Base-by-base conservation (phyloP, 2,329 filamentous ascomycete species). In the Cladorrhinum sp. region DNA sequence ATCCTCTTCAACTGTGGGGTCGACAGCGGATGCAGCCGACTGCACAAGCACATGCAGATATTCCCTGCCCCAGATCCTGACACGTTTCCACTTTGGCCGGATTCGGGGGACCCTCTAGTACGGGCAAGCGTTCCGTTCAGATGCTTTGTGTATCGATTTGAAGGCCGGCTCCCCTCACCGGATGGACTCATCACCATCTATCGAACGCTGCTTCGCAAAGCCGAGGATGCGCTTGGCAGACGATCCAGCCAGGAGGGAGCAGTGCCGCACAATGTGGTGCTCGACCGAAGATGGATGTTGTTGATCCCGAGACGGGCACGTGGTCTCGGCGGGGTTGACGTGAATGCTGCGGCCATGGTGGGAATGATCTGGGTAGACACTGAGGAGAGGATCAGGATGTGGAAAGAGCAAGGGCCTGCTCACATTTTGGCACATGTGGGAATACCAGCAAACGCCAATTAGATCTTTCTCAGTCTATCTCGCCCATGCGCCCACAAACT, bases 41-140 rank as follows among this genome's bases (percentile, higher is more conserved):
- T 76, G 54, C 80, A 82, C 63, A 82, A 82, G 67, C 80, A 82
- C 69, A 62, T 82, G 62, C 80, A 82, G 63, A 64, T 76, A 1
- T 66, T 80, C 6, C 76, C 76, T 0, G 69, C 66, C 55, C 68
- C 69, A 1, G 67, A 70, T 55, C 33, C 52, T 1, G 60, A 72
- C 2, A 28, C 65, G 10, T 72, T 75, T 62, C 59, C 58, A 57
- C 57, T 65, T 24, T 69, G 71, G 66, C 68, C 57, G 3, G 65
- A 66, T 23, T 39, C n/a, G 1, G 42, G 51, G 14, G 61, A 65
- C 6, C 53, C 42, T 20, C 8, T 16, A 12, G 42, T 46, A 12
- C 14, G 42, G n/a, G 42, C 58, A 5, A 60, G 67, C 4, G 64
- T 75, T 42, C 76, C 77, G 1, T 79, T 75, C 60, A 65, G 66